Evolutionary conservation across 805 yeast genomes (phyloP).

Genomic region (Hanseniaspora guilliermondii): DNA sequence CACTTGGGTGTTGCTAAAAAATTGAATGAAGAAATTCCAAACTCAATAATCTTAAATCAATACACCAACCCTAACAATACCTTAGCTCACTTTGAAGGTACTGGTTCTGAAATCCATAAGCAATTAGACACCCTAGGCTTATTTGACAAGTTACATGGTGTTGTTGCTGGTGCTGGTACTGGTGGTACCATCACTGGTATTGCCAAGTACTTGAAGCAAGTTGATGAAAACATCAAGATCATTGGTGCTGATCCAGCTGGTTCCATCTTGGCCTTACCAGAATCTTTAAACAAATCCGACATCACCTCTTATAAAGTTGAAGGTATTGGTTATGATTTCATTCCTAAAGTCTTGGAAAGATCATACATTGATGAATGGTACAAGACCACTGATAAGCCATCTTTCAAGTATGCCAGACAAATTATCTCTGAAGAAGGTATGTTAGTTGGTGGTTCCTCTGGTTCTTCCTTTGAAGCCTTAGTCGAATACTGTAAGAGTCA

Average conservation of each 20-base stretch:
- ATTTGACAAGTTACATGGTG: slow-evolving; percentile 51
- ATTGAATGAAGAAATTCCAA: slow-evolving; percentile 70
- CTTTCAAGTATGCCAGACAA: slow-evolving; percentile 70
- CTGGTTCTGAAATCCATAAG: slow-evolving; percentile 76
- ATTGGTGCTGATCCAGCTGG: slow-evolving; percentile 83
- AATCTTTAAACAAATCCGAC: slow-evolving; percentile 45
- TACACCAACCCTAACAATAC: slow-evolving; percentile 71
- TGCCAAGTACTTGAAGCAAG: slow-evolving; percentile 58
- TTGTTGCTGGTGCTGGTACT: slow-evolving; percentile 89
- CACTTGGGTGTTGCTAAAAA: slow-evolving; percentile 80
- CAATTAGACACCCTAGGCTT: slow-evolving; percentile 39
- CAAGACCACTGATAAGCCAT: slow-evolving; percentile 72
- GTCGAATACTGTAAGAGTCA: slow-evolving; percentile 52
- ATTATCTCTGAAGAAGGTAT: slow-evolving; percentile 76
- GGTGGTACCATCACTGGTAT: slow-evolving; percentile 87
- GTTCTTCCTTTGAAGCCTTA: slow-evolving; percentile 71
- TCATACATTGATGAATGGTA: slow-evolving; percentile 60
- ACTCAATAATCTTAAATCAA: slow-evolving; percentile 74
- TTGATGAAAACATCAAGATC: slow-evolving; percentile 43
- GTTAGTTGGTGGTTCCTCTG: slow-evolving; percentile 81
- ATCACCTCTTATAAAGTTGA: slow-evolving; percentile 60
- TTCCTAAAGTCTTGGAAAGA: slow-evolving; percentile 70
- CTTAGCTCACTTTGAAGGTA: slow-evolving; percentile 69
- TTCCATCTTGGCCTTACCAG: slow-evolving; percentile 73
- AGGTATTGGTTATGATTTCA: slow-evolving; percentile 83